Conservation (phyloP, 768 basidiomycete species). For the Kwoniella europaea region DNA sequence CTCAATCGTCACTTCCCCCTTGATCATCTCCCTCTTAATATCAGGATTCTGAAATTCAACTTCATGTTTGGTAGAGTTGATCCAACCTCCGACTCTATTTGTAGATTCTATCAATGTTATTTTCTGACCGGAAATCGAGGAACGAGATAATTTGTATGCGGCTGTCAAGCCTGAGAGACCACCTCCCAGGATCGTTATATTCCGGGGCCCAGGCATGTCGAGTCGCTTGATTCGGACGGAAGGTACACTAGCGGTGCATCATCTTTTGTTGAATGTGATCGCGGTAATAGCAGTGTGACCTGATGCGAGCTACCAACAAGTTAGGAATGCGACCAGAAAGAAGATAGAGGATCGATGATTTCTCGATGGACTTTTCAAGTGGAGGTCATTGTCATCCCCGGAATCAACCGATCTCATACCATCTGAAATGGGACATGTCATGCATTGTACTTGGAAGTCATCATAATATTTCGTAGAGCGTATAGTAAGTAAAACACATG, state of each 20-base stretch:
- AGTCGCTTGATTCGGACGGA: no score
- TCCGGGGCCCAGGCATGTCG: conserved; percentile 11
- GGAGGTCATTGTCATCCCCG: conserved; percentile 10
- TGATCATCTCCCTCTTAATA: conserved; percentile 47
- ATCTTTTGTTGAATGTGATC: not conserved
- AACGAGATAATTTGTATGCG: conserved; percentile 59
- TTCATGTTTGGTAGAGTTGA: conserved; percentile 62
- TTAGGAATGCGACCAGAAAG: not conserved
- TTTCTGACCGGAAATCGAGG: conserved; percentile 50
- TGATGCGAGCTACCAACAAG: not conserved
- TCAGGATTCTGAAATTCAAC: conserved; percentile 28
- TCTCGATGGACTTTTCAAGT: conserved; percentile 13
- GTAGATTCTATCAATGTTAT: conserved; percentile 75
- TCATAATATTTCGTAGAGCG: not conserved
- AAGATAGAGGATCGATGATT: not conserved
- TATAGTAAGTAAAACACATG: not conserved
- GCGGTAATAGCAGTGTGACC: no score
- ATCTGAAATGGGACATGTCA: not conserved
- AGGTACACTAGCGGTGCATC: not conserved
- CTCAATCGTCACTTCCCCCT: conserved; percentile 69
- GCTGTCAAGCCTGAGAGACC: conserved; percentile 63
- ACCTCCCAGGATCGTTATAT: conserved; percentile 62
- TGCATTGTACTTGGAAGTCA: not conserved
- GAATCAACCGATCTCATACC: not conserved
- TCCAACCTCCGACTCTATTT: conserved; percentile 81